Base-by-base conservation (phyloP, 352 stramenopile species). In the Phytophthora cajani region DNA sequence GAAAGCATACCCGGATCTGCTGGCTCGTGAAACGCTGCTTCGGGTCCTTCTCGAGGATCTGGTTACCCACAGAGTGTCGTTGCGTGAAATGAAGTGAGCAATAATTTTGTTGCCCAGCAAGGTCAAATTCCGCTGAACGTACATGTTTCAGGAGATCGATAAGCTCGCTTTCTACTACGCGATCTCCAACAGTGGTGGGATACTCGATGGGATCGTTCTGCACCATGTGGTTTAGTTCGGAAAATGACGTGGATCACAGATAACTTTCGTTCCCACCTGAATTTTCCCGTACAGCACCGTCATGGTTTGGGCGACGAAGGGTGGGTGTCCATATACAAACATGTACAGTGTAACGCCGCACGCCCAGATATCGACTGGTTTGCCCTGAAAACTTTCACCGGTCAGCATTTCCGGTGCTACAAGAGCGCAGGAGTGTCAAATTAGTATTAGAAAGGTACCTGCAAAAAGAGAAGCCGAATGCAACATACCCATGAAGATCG, bases 281-380 rank as follows among this genome's bases (percentile, higher is more conserved):
- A 99, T 99, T 44, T 87, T 86, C 0, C 82, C 72, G 85, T 99
- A 99, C 14, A 99, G 72, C 44, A 98, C 89, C 14, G 85, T 86
- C 62, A 97, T 93, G 12, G 82, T 87, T 52, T 96, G 83, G 30
- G 92, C 94, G 64, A 93, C 89, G 71, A 98, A 99, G 3, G 97
- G 97, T 5, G 98, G 82, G 38, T 85, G 85, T 16, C 95, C 95
- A 57, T 98, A 98, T 9, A 97, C 85, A 73, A 99, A 99, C 80
- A 99, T 98, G 73, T 98, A 99, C 3, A 99, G 72, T 67, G 96
- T 99, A 33, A 99, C 75, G 5, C 97, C 97, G 19, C 93, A 97
- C 14, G 97, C 95, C 97, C 97, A 99, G 16, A 99, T 90, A 75
- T 99, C 97, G 16, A 93, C 71, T 0, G 88, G 87, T 55, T 89